phyloP scores from a whole-genome alignment of 169 alveolate genomes.

The Plasmodium gaboni region DNA sequence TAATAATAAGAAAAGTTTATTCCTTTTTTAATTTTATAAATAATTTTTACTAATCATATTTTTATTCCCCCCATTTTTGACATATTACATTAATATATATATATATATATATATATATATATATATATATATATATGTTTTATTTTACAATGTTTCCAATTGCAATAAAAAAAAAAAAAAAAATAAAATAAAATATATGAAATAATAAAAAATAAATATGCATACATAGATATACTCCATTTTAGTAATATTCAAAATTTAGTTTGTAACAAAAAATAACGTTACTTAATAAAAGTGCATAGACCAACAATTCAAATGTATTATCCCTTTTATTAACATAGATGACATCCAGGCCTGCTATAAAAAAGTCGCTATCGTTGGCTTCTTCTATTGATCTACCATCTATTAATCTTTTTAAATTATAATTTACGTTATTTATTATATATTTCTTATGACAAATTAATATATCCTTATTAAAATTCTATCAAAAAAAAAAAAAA shows the following conservation, averaged over 20 bases:
- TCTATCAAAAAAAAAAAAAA: constrained; percentile 9
- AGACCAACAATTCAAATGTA: constrained; percentile 42
- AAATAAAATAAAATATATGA: neutral
- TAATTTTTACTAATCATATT: too few relatives aligned
- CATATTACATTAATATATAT: too few relatives aligned
- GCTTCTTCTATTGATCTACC: constrained; percentile 8
- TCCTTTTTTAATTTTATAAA: too few relatives aligned
- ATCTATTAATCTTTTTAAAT: constrained; percentile 18
- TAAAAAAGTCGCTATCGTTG: constrained; percentile 30
- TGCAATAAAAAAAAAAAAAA: neutral
- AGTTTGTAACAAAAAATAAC: constrained; percentile 63
- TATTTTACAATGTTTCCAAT: too few relatives aligned
- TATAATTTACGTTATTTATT: constrained; percentile 62
- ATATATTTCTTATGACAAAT: constrained; percentile 9
- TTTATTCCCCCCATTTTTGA: too few relatives aligned
- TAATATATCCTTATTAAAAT: constrained; percentile 22
- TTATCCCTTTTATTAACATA: constrained; percentile 21
- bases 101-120: too few relatives aligned
- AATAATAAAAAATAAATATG: neutral
- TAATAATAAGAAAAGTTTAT: too few relatives aligned
- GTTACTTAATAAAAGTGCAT: constrained; percentile 40
- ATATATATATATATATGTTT: too few relatives aligned
- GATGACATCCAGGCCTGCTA: constrained; percentile 71
- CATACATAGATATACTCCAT: neutral
- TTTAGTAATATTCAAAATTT: constrained; percentile 55